Percentiles rank a stretch among this genome's conserved stretches.
Evolutionary conservation across 805 yeast species (phyloP).

Genomic region (Nakazawaea wickerhamii): DNA sequence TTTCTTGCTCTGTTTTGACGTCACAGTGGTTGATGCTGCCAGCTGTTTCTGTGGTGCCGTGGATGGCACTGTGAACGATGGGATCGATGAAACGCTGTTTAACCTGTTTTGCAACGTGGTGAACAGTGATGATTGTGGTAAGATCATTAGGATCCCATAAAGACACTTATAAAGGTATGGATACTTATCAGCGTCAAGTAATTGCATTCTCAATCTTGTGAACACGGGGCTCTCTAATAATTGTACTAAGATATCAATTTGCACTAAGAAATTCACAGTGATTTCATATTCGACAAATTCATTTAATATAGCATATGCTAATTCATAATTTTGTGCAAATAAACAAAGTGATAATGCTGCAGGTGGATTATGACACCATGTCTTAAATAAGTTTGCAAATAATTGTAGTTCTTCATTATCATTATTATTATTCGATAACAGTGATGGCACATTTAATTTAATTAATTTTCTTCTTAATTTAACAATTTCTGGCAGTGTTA

Average conservation of each 20-base stretch:
- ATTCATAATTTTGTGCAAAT: slow-evolving; percentile 80
- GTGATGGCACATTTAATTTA: slow-evolving; percentile 15
- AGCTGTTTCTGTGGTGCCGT: slow-evolving; percentile 14
- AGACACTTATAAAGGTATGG: slow-evolving; percentile 82
- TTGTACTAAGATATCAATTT: slow-evolving; percentile 85
- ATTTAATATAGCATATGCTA: slow-evolving; percentile 78
- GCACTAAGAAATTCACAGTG: slow-evolving; percentile 72
- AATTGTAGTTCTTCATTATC: slow-evolving; percentile 54
- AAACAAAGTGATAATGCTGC: slow-evolving; percentile 83
- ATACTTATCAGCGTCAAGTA: slow-evolving; percentile 79
- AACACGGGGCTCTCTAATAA: slow-evolving; percentile 89
- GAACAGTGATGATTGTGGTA: slow-evolving; percentile 92
- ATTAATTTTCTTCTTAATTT: slow-evolving; percentile 61
- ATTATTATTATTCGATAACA: slow-evolving; percentile 6
- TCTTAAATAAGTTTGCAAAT: slow-evolving; percentile 71
- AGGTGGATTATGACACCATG: slow-evolving; percentile 91
- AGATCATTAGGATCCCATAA: slow-evolving; percentile 86
- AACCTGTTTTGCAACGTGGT: slow-evolving; percentile 74
- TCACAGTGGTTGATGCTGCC: slow-evolving; percentile 14
- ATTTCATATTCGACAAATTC: slow-evolving; percentile 80
- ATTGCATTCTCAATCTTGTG: slow-evolving; percentile 76
- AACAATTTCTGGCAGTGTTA: slow-evolving; percentile 79
- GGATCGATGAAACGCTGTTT: slow-evolving; percentile 46
- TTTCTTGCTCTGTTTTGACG: slow-evolving; percentile 22
- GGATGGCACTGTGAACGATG: slow-evolving; percentile 5